These are phyloP conservation scores for Acacia melanoxylon DNA, from an alignment of 306 rosid species.

Conservation along the genomic window DNA sequence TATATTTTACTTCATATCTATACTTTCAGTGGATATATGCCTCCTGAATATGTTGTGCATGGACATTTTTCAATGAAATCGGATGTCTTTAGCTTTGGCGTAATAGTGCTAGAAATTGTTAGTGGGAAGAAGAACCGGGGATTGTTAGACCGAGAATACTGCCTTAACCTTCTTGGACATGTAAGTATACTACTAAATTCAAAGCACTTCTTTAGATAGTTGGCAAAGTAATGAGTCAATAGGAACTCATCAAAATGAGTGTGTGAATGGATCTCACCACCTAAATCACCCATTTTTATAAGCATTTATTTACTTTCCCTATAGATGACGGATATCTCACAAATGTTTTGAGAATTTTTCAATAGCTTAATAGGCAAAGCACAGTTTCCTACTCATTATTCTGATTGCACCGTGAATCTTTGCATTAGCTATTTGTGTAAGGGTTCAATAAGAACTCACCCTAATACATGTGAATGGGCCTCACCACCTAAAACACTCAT, in stretches of 20 bases:
- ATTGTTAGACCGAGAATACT: neutral
- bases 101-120: neutral
- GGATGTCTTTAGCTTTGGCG: neutral
- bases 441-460: too few relatives aligned
- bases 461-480: too few relatives aligned
- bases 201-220: neutral
- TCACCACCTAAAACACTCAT: neutral
- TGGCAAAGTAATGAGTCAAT: neutral
- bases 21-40: neutral
- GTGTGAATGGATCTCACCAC: neutral
- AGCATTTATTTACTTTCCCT: neutral
- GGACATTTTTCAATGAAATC: neutral
- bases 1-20: neutral
- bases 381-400: neutral
- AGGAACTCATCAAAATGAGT: neutral
- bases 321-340: neutral
- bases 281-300: neutral
- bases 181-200: constrained; percentile 14
- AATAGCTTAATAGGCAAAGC: neutral
- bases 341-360: neutral
- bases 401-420: neutral
- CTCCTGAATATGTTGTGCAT: neutral
- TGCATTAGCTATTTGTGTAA: too few relatives aligned
- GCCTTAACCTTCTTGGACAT: constrained; percentile 55
- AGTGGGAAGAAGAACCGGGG: constrained; percentile 2